Base-by-base conservation (phyloP, 257 asterid species). In the Nyctanthes arbortristis region DNA sequence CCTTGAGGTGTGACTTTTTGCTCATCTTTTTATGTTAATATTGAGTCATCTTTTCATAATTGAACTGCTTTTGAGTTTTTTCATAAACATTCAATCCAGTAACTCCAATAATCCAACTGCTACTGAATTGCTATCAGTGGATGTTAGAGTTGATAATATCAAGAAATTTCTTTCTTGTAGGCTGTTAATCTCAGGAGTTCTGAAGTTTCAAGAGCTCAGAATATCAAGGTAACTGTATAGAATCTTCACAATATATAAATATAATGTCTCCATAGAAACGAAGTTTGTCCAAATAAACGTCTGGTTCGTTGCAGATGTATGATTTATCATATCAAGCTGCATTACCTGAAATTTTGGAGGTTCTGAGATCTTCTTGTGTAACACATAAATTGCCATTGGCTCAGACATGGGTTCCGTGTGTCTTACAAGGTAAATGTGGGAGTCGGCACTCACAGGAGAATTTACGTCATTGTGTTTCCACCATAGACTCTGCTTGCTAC, bases 361-460 rank as follows among this genome's bases (percentile, higher is more conserved):
- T 91, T 65, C 62, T 93, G 72, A 76, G 70, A 78, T 81, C 86
- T 1, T 91, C 94, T 9, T 91, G 97, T 24, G 71, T 58, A 60
- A 75, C 82, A 1, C 92, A 93, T 52, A 75, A 85, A 35, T 70
- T 93, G 71, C 98, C 97, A 1, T 79, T 91, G 71, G 97, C 96
- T 67, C 98, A 93, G 77, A 79, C 96, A 11, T 93, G 98, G 98
- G 85, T 86, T 61, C 80, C 91, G 0, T 93, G 98, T 76, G 37
- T 65, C 61, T 71, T 82, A 65, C 98, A 88, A 77, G 93, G 96
- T 14, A 88, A 80, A 70, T 82, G 71, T 65, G 96, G 97, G 22
- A 80, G 91, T 63, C 76, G 92, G 70, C 95, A 83, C 80, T 78
- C 92, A 4, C 92, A 91, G 13, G 94, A 91, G 55, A 87, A 84